These are phyloP conservation scores for Fragaria vesca DNA, from an alignment of 306 rosid genomes.

Conservation along the genomic window DNA sequence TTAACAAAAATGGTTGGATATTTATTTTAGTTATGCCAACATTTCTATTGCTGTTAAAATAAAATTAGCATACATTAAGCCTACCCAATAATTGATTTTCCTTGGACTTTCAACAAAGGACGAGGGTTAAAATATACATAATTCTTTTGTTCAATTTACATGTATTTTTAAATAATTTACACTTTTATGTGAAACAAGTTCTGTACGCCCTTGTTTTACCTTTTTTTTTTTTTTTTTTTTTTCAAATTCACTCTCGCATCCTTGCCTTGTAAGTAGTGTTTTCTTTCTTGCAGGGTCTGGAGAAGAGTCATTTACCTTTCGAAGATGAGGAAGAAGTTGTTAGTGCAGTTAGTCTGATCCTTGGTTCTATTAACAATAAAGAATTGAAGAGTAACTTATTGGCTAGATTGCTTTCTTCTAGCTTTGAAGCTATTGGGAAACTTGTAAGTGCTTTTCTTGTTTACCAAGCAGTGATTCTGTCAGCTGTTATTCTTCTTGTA, in stretches of 20 bases:
- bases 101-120: not conserved
- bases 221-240: not conserved
- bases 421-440: slow-evolving; percentile 86
- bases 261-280: slow-evolving; percentile 24
- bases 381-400: slow-evolving; percentile 80
- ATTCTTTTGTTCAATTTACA: not conserved
- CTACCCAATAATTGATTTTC: not conserved
- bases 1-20: not conserved
- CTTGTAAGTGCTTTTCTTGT: slow-evolving; percentile 59
- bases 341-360: slow-evolving; percentile 73
- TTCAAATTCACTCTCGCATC: not conserved
- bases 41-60: too few species aligned
- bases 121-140: not conserved
- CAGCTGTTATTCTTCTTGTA: not conserved
- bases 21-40: slow-evolving; percentile 8
- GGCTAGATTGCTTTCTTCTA: slow-evolving; percentile 81
- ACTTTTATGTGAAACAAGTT: not conserved
- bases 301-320: slow-evolving; percentile 75
- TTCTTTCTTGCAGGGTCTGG: slow-evolving; percentile 56
- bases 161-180: not conserved
- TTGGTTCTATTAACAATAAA: slow-evolving; percentile 74
- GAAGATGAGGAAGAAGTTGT: slow-evolving; percentile 97
- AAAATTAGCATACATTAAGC: not conserved
- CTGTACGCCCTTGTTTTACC: not conserved
- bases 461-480: not conserved